Evolutionary conservation across 805 yeast genomes (phyloP).

Genomic region (Torulaspora microellipsoides): DNA sequence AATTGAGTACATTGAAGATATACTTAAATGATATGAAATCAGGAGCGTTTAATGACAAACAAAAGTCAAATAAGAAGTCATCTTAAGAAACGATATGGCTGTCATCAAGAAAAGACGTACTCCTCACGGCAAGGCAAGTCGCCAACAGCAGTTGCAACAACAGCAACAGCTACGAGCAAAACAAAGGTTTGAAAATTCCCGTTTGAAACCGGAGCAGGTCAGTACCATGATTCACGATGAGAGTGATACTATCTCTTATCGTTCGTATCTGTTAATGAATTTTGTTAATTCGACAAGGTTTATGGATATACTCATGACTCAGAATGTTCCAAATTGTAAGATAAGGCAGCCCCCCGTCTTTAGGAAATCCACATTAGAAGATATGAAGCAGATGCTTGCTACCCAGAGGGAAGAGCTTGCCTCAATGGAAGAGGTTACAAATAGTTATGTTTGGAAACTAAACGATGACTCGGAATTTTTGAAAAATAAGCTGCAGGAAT

Average conservation of each 20-base stretch:
- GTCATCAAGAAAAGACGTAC: constrained; percentile 27
- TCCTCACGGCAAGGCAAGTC: constrained; percentile 20
- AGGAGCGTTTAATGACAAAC: too few species aligned
- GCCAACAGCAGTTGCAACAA: constrained; percentile 18
- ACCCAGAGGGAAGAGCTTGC: constrained; percentile 14
- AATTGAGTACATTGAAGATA: too few species aligned
- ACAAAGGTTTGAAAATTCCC: constrained; percentile 18
- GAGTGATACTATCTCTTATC: constrained; percentile 33
- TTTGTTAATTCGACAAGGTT: constrained; percentile 21
- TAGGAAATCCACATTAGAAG: constrained; percentile 8
- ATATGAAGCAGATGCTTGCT: constrained; percentile 11
- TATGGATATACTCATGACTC: constrained; percentile 24
- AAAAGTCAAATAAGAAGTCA: too few species aligned
- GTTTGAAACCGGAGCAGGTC: constrained; percentile 29
- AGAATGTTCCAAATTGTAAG: constrained; percentile 21
- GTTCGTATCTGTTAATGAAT: constrained; percentile 25
- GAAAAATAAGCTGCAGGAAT: constrained; percentile 9
- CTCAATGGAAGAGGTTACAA: constrained; percentile 3
- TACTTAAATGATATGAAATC: too few species aligned
- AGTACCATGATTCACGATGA: constrained; percentile 30
- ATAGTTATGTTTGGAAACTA: constrained; percentile 5
- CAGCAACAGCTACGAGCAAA: constrained; percentile 19
- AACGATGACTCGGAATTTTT: constrained; percentile 7
- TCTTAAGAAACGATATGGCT: constrained; percentile 19
- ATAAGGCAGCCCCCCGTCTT: constrained; percentile 20